Percentiles rank a stretch among this genome's conserved stretches.
These are phyloP conservation scores for Thelonectria discophora DNA, from an alignment of 2,329 filamentous ascomycete species.

Conservation along the genomic window DNA sequence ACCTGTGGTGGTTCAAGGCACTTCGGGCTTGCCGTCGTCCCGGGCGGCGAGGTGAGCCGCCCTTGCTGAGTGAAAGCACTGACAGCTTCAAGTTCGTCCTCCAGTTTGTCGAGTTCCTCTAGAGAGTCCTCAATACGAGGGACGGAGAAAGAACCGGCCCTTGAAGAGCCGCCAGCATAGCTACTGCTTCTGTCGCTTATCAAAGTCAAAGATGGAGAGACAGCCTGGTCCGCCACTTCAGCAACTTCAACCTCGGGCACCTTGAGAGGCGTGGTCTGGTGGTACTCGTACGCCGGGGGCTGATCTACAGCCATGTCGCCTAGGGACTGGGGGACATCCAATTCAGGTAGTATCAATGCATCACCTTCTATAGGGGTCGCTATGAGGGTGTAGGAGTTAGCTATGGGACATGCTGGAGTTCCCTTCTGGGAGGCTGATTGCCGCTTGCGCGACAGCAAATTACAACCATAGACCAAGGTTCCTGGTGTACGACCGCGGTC, in stretches of 20 bases:
- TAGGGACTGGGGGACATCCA: constrained; percentile 28
- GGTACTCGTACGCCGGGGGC: constrained; percentile 37
- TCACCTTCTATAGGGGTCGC: constrained; percentile 53
- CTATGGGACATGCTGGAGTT: constrained; percentile 25
- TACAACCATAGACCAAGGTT: constrained; percentile 60
- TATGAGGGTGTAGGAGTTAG: constrained; percentile 58
- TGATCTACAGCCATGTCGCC: constrained; percentile 38
- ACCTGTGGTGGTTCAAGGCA: constrained; percentile 32
- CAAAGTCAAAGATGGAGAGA: constrained; percentile 47
- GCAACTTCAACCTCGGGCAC: constrained; percentile 41
- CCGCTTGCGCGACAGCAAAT: constrained; percentile 55
- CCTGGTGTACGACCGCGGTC: constrained; percentile 27
- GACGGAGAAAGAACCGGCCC: constrained; percentile 46
- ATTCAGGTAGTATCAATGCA: constrained; percentile 30
- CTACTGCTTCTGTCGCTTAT: constrained; percentile 46
- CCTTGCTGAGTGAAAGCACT: constrained; percentile 49
- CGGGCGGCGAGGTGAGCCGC: constrained; percentile 45
- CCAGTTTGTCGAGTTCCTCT: constrained; percentile 68
- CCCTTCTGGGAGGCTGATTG: constrained; percentile 34
- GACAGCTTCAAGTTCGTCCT: constrained; percentile 68
- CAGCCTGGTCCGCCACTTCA: constrained; percentile 43
- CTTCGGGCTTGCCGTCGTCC: constrained; percentile 18
- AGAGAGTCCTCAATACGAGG: constrained; percentile 71
- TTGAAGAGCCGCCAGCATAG: constrained; percentile 47
- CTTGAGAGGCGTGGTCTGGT: constrained; percentile 40